Base-by-base conservation (phyloP, 139 green algal genomes). In the Micractinium conductrix region DNA sequence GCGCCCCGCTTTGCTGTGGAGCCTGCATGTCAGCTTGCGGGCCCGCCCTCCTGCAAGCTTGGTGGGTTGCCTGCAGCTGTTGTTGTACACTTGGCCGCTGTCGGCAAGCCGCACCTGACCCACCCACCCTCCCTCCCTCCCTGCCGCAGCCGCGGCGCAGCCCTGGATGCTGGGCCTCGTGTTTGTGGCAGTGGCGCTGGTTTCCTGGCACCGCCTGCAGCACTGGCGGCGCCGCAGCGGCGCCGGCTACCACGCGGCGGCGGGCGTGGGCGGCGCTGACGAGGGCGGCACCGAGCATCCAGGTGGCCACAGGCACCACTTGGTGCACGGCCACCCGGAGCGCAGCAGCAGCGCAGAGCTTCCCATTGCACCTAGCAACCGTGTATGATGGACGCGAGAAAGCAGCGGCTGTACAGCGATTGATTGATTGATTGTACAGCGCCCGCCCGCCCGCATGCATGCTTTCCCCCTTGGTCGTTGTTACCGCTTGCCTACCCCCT, bases 211-310 rank as follows among this genome's bases (percentile, higher is more conserved):
- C 30, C 43, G 72, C 0, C 43, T 74, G 72, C 67, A 80, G 72
- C 81, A 80, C n/a, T 80, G 81, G 81, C 69, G 73, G 5, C n/a
- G 40, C 40, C 81, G n/a, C 42, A 40, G 72, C 55, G 72, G 72
- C 1, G 72, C 55, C 24, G 72, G 73, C n/a, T 80, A 86, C 67
- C 43, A 81, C 38, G n/a, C n/a, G 16, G 12, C 65, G 5, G n/a
- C 65, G 1, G 65, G n/a, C n/a, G n/a, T 16, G 8, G 65, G 33
- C 7, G 65, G 33, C 12, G 65, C 65, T 21, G n/a, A 10, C 33
- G 12, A 72, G 10, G 65, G 65, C 53, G 24, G 53, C 53, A 62
- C 5, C 53, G 53, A n/a, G n/a, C n/a, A n/a, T 33, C 4, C 3
- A 2, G 65, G 33, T 12, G 33, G 24, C 22, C 69, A 75, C 38